Evolutionary conservation across 2,329 filamentous ascomycete genomes (phyloP).

Genomic region (Botrytis elliptica): DNA sequence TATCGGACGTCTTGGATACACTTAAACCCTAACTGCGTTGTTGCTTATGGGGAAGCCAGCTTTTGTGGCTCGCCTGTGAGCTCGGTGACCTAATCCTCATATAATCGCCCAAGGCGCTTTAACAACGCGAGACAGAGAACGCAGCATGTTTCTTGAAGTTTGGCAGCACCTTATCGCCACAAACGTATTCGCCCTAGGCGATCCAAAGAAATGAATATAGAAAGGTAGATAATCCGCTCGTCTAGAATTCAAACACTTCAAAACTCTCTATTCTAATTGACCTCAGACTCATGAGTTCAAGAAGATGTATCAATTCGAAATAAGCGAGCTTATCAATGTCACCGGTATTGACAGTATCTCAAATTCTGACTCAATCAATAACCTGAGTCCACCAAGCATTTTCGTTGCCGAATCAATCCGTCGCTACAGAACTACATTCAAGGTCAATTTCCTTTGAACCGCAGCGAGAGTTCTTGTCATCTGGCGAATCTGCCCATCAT

Average conservation of each 20-base stretch:
- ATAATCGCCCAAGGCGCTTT: not conserved
- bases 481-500: not conserved
- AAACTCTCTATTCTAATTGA: not conserved
- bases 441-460: not conserved
- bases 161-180: not conserved
- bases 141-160: not conserved
- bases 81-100: not conserved
- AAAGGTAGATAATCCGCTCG: not conserved
- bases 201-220: not conserved
- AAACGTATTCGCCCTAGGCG: not conserved
- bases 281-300: not conserved
- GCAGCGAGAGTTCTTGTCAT: not conserved
- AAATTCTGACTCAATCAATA: not conserved
- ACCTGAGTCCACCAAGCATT: not conserved
- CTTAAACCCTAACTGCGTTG: not conserved
- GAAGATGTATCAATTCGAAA: not conserved
- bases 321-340: not conserved
- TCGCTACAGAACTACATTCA: not conserved
- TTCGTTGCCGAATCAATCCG: not conserved
- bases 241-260: not conserved
- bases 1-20: not conserved
- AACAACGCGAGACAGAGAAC: not conserved
- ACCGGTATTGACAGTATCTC: not conserved
- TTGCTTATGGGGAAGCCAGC: not conserved
- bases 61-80: not conserved